Evolutionary conservation across 306 rosid genomes (phyloP).

Genomic region (Fragaria nilgerrensis): DNA sequence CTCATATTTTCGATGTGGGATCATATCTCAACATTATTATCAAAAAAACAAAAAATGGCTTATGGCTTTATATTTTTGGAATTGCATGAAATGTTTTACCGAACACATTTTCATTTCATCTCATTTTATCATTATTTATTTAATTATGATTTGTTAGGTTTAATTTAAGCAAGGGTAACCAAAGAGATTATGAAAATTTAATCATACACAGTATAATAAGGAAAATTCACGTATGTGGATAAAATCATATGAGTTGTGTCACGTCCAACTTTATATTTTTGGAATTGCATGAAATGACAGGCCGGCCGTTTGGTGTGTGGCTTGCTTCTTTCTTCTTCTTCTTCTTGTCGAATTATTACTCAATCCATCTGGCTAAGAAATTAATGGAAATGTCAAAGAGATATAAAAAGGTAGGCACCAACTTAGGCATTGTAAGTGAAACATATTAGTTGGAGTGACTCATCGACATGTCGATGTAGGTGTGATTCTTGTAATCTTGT

Average conservation of each 20-base stretch:
- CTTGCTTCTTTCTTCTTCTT: not conserved
- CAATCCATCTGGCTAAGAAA: not conserved
- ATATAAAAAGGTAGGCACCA: not conserved
- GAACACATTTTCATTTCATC: no score
- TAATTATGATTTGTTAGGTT: no score
- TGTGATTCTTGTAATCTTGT: not conserved
- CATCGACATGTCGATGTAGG: not conserved
- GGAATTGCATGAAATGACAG: not conserved
- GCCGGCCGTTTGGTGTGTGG: not conserved
- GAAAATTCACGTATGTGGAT: not conserved
- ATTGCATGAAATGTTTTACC: no score
- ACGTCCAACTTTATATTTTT: conserved; percentile 5
- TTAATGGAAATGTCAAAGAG: not conserved
- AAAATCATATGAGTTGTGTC: not conserved
- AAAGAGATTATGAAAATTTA: no score
- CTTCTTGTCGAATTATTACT: not conserved
- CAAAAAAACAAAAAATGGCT: no score
- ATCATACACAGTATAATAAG: no score
- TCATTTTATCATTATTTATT: no score
- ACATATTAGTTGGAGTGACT: conserved; percentile 8
- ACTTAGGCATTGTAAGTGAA: not conserved
- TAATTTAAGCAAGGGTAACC: no score
- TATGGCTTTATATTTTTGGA: no score
- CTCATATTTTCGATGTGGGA: no score
- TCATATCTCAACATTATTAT: no score